Evolutionary conservation across 2,329 filamentous ascomycete genomes (phyloP), one percentile per base, ranked within the genome.

Genomic region (Pseudogymnoascus verrucosus): DNA sequence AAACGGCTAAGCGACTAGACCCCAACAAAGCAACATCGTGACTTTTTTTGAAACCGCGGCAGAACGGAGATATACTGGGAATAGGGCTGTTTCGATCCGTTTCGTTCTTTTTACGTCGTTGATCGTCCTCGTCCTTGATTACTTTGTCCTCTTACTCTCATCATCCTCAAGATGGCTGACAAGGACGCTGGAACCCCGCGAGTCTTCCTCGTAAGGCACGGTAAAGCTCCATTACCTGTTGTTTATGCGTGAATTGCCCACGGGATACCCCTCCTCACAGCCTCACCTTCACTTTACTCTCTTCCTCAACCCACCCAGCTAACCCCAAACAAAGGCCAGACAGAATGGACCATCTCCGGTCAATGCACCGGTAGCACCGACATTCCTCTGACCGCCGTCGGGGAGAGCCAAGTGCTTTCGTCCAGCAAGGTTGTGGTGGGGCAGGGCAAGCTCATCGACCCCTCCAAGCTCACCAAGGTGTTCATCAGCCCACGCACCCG

Each of bases 281-380:
- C 40, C 37, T 7, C 10, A 12, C 16, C 40, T 42, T 42, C 40
- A 42, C 16, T 5, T 21, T 8, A 5, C n/a, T 16, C 7, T 39
- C 12, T 39, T n/a, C 40, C 40, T 12, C 40, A 21, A 42, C 40
- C 40, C 40, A 42, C 10, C 40, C 7, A 10, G 40, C 40, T 42
- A 42, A 42, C 40, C 40, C 40, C 40, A 42, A 42, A 42, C 40
- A 34, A 57, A 57, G 51, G 51, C 26, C 91, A 97, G 79, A 98
- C 93, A 4, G 91, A 96, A 79, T 98, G 93, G 93, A 95, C 90
- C 4, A 85, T 96, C 60, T 88, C 89, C 69, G 93, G 91, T 63
- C 83, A 86, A 62, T 91, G 96, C 77, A 98, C 93, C 0, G 89
- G 92, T 61, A 82, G 80, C 26, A 90, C 89, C n/a, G 93, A 98